Conservation (phyloP, 179 eudicot species). For the Silene noctiflora region DNA sequence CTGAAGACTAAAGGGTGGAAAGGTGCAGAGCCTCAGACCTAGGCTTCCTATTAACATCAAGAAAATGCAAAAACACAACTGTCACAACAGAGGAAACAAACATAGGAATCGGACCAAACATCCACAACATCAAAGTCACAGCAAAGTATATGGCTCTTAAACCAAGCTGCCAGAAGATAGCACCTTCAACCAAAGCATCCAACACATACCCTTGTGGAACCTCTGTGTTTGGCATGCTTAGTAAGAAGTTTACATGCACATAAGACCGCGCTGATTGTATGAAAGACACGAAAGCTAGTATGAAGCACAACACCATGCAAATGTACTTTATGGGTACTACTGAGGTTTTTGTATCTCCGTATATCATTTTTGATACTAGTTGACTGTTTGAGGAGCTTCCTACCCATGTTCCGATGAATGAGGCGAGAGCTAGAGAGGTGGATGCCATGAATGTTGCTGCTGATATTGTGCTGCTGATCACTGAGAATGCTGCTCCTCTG, state of each 20-base stretch:
- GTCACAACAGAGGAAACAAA: slow-evolving; percentile 36
- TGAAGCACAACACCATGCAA: slow-evolving; percentile 42
- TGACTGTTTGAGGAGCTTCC: slow-evolving; percentile 34
- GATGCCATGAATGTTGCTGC: slow-evolving; percentile 51
- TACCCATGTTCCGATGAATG: slow-evolving; percentile 54
- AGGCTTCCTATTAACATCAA: slow-evolving; percentile 44
- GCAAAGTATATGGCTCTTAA: slow-evolving; percentile 56
- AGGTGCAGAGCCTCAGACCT: slow-evolving; percentile 15
- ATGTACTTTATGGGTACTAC: slow-evolving; percentile 43
- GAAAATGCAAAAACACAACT: slow-evolving; percentile 35
- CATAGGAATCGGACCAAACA: slow-evolving; percentile 75
- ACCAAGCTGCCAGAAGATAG: slow-evolving; percentile 57
- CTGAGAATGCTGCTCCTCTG: slow-evolving; percentile 35
- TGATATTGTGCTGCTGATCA: slow-evolving; percentile 38
- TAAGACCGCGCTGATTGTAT: slow-evolving; percentile 48
- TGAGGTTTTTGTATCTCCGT: slow-evolving; percentile 45
- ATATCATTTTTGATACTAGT: slow-evolving; percentile 28
- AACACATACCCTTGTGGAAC: slow-evolving; percentile 34
- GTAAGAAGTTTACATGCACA: slow-evolving; percentile 50
- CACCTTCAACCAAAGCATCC: slow-evolving; percentile 39
- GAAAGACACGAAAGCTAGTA: slow-evolving; percentile 50
- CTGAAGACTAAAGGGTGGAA: slow-evolving; percentile 12
- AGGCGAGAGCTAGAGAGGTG: slow-evolving; percentile 39
- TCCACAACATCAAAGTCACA: slow-evolving; percentile 48
- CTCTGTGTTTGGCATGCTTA: slow-evolving; percentile 51